These are phyloP conservation scores for Hondaea fermentalgiana DNA, from an alignment of 108 stramenopile genomes.

Conservation along the genomic window DNA sequence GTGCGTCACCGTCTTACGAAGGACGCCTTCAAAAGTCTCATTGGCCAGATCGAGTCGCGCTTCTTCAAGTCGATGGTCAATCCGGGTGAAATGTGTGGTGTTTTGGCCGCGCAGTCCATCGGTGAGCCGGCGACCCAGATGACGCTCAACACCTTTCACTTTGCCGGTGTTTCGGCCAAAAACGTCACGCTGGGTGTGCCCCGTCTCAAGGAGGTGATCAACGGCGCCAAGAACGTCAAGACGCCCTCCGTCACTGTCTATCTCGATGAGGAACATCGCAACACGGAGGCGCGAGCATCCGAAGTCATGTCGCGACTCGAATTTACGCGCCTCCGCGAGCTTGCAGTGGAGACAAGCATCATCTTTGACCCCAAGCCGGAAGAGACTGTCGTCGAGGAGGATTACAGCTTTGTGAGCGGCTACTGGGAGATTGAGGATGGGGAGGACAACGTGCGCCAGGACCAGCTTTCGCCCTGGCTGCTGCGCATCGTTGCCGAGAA, in stretches of 20 bases:
- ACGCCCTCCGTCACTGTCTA: slow-evolving; percentile 88
- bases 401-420: slow-evolving; percentile 79
- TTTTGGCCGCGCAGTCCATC: slow-evolving; percentile 93
- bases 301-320: slow-evolving; percentile 75
- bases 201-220: slow-evolving; percentile 93
- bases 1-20: slow-evolving; percentile 75
- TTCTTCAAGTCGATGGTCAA: slow-evolving; percentile 78
- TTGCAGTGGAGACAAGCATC: slow-evolving; percentile 83
- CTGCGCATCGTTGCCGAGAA: slow-evolving; percentile 87
- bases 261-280: slow-evolving; percentile 51
- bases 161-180: slow-evolving; percentile 94
- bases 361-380: slow-evolving; percentile 89
- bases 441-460: slow-evolving; percentile 59
- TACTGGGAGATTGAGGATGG: slow-evolving; percentile 78
- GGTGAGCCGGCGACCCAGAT: slow-evolving; percentile 99
- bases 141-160: slow-evolving; percentile 96
- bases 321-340: slow-evolving; percentile 78
- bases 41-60: slow-evolving; percentile 78
- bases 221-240: slow-evolving; percentile 89
- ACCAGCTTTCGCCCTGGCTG: slow-evolving; percentile 84
- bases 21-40: slow-evolving; percentile 76
- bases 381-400: slow-evolving; percentile 75
- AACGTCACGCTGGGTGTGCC: slow-evolving; percentile 98
- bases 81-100: slow-evolving; percentile 97
- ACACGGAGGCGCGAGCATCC: slow-evolving; percentile 15